phyloP scores from a whole-genome alignment of 164 flowering plant genomes.

The Aristolochia californica region DNA sequence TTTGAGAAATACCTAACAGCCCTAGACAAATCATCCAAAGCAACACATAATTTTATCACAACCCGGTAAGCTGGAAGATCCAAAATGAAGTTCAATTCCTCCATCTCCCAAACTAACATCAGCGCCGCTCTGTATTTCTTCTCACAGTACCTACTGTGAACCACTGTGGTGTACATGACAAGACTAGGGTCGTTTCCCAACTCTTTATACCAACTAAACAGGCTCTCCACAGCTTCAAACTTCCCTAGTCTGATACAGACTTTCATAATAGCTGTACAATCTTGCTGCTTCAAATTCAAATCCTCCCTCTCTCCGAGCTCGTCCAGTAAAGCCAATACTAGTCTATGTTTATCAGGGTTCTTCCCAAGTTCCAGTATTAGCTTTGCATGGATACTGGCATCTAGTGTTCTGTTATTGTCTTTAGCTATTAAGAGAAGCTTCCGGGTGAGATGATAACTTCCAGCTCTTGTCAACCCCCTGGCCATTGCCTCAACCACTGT shows the following conservation, averaged over 20 bases:
- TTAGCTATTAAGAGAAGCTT: constrained; percentile 54
- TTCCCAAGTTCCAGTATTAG: constrained; percentile 63
- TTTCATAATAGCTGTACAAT: constrained; percentile 81
- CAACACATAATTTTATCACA: constrained; percentile 59
- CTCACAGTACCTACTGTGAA: constrained; percentile 55
- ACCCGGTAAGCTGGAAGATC: constrained; percentile 92
- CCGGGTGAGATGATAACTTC: constrained; percentile 53
- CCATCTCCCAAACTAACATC: constrained; percentile 87
- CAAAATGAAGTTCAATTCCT: constrained; percentile 42
- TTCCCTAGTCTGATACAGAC: constrained; percentile 48
- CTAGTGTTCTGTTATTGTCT: constrained; percentile 41
- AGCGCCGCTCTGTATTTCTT: constrained; percentile 62
- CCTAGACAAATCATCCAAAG: constrained; percentile 61
- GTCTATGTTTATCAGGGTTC: constrained; percentile 52
- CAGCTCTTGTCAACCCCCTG: constrained; percentile 72
- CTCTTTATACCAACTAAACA: constrained; percentile 58
- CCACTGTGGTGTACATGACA: constrained; percentile 83
- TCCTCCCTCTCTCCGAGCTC: constrained; percentile 79
- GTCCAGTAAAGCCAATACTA: constrained; percentile 37
- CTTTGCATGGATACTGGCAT: constrained; percentile 64
- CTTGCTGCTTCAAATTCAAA: constrained; percentile 53
- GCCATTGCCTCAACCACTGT: constrained; percentile 70
- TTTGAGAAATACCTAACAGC: constrained; percentile 59
- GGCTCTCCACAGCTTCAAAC: constrained; percentile 61
- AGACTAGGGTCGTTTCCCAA: constrained; percentile 47